phyloP scores from a whole-genome alignment of 805 yeast genomes.

The Candida insectorum region DNA sequence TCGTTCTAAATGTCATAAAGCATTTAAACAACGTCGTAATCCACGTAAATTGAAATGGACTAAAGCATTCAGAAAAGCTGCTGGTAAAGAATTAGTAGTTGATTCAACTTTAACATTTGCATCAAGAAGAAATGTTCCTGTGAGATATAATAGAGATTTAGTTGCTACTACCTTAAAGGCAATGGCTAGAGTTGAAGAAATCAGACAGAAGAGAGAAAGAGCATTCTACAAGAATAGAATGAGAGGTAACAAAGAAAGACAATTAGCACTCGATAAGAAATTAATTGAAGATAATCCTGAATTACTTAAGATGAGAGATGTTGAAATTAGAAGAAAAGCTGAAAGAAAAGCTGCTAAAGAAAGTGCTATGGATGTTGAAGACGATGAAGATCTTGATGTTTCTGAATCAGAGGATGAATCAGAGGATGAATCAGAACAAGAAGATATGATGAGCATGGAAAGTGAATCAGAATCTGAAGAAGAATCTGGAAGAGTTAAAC shows the following conservation, averaged over 20 bases:
- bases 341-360: slow-evolving; percentile 67
- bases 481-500: slow-evolving; percentile 33
- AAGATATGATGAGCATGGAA: slow-evolving; percentile 34
- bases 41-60: slow-evolving; percentile 99
- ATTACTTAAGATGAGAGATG: slow-evolving; percentile 87
- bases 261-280: slow-evolving; percentile 80
- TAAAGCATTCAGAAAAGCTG: slow-evolving; percentile 97
- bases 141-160: slow-evolving; percentile 93
- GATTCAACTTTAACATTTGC: slow-evolving; percentile 96
- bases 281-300: slow-evolving; percentile 88
- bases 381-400: slow-evolving; percentile 34
- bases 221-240: slow-evolving; percentile 99
- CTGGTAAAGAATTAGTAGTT: slow-evolving; percentile 97
- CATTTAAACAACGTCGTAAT: slow-evolving; percentile 96
- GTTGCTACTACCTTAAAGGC: slow-evolving; percentile 93
- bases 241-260: slow-evolving; percentile 92
- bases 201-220: slow-evolving; percentile 92
- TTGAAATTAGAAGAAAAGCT: slow-evolving; percentile 74
- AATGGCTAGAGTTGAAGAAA: slow-evolving; percentile 94
- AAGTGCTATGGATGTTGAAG: slow-evolving; percentile 44
- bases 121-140: slow-evolving; percentile 96
- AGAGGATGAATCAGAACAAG: slow-evolving; percentile 43
- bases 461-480: slow-evolving; percentile 40
- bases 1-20: slow-evolving; percentile 95
- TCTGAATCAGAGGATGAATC: slow-evolving; percentile 45